These are phyloP conservation scores for Tolypocladium tropicale DNA, from an alignment of 2,329 filamentous ascomycete genomes.

Conservation along the genomic window DNA sequence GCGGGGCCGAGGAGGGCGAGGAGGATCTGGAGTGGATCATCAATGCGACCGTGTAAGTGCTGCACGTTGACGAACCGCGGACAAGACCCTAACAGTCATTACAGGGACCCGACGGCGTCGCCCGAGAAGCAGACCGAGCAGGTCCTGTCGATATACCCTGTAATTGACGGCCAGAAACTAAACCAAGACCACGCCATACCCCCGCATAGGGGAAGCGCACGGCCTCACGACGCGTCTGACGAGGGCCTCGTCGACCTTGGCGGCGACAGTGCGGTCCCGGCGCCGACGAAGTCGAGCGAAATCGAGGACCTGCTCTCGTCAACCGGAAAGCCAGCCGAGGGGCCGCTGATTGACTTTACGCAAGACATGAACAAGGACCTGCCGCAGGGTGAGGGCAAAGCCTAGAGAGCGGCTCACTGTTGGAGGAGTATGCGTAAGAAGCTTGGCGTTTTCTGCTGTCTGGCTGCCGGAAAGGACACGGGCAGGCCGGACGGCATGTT, in stretches of 20 bases:
- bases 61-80: too few species aligned
- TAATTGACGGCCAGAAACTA: slow-evolving; percentile 65
- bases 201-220: slow-evolving; percentile 17
- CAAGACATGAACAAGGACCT: slow-evolving; percentile 41
- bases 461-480: not conserved
- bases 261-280: slow-evolving; percentile 14
- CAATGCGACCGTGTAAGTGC: slow-evolving; percentile 67
- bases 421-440: not conserved
- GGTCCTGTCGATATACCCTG: slow-evolving; percentile 76
- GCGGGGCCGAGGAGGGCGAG: slow-evolving; percentile 66
- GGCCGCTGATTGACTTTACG: slow-evolving; percentile 46
- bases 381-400: slow-evolving; percentile 16
- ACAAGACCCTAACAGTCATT: slow-evolving; percentile 5
- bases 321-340: slow-evolving; percentile 36
- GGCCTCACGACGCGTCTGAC: slow-evolving; percentile 8
- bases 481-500: not conserved
- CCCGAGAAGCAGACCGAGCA: slow-evolving; percentile 67
- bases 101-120: slow-evolving; percentile 31
- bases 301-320: slow-evolving; percentile 33
- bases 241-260: slow-evolving; percentile 49
- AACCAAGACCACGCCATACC: slow-evolving; percentile 46
- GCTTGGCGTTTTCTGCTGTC: slow-evolving; percentile 2
- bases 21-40: slow-evolving; percentile 95
- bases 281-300: slow-evolving; percentile 18
- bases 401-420: not conserved